Evolutionary conservation across 2,329 filamentous ascomycete species (phyloP).

Genomic region (Lachnellula hyalina): DNA sequence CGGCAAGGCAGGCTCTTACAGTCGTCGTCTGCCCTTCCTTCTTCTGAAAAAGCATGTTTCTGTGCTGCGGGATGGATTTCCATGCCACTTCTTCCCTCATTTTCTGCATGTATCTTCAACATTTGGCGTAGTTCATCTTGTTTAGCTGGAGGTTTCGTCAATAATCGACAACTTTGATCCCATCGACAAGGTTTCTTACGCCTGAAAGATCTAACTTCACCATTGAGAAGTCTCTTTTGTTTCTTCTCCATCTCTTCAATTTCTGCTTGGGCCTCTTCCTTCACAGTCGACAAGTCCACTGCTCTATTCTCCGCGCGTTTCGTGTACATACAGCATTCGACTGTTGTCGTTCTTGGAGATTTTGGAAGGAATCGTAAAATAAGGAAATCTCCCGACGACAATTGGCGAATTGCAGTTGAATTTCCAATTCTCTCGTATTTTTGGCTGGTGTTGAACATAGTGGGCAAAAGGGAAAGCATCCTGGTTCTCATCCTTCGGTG

Average conservation of each 20-base stretch:
- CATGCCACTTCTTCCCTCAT: constrained; percentile 11
- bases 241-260: neutral
- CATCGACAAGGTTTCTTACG: neutral
- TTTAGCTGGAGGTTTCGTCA: neutral
- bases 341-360: constrained; percentile 2
- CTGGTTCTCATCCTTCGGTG: neutral
- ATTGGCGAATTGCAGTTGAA: neutral
- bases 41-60: constrained; percentile 14
- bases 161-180: neutral
- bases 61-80: constrained; percentile 24
- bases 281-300: neutral
- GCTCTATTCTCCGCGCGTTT: neutral
- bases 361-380: constrained; percentile 5
- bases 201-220: neutral
- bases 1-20: constrained; percentile 17
- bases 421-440: neutral
- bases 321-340: constrained; percentile 5
- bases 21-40: constrained; percentile 25
- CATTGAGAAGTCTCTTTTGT: neutral
- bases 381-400: neutral
- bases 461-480: neutral
- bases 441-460: neutral
- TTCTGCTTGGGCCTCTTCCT: neutral
- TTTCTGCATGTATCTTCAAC: constrained; percentile 16
- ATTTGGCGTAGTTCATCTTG: constrained; percentile 12